Evolutionary conservation across 192 early-diverging fungal genomes (phyloP), one percentile per base, ranked within the genome.

Genomic region (Helicostylum pulchrum): DNA sequence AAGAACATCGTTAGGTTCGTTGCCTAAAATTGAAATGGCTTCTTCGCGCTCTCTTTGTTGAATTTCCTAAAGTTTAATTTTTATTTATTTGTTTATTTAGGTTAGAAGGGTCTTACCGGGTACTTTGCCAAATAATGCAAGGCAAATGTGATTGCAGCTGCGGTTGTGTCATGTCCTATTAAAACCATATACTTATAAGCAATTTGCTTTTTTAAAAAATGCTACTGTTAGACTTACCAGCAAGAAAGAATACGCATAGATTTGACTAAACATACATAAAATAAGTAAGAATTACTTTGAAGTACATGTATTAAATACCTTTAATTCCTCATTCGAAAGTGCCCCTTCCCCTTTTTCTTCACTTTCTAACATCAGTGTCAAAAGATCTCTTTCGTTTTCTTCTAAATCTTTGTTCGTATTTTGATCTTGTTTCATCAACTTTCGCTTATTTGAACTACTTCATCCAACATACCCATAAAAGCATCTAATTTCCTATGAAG

Each of bases 361-460:
- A 7, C 80, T 78, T 61, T 85, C 80, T 7, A 85, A 66, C 80
- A 85, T 75, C 62, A 85, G 66, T n/a, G 82, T 77, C 26, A 85
- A 71, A 65, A 85, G 45, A 48, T 75, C 74, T 42, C 67, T 70
- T 66, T 75, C 74, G 10, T 42, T 56, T 30, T 75, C 68, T 39
- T 39, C 36, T 10, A 39, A 39, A n/a, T n/a, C n/a, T n/a, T n/a
- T n/a, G n/a, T n/a, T n/a, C n/a, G n/a, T n/a, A n/a, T n/a, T n/a
- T n/a, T n/a, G n/a, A n/a, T n/a, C n/a, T n/a, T n/a, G n/a, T n/a
- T n/a, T n/a, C n/a, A n/a, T n/a, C n/a, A n/a, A n/a, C n/a, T n/a
- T n/a, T n/a, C n/a, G n/a, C n/a, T n/a, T n/a, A n/a, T n/a, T n/a
- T n/a, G n/a, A n/a, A n/a, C n/a, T n/a, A n/a, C n/a, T n/a, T n/a